Evolutionary conservation across 108 stramenopile genomes (phyloP).

Genomic region (Nitzschia putrida): DNA sequence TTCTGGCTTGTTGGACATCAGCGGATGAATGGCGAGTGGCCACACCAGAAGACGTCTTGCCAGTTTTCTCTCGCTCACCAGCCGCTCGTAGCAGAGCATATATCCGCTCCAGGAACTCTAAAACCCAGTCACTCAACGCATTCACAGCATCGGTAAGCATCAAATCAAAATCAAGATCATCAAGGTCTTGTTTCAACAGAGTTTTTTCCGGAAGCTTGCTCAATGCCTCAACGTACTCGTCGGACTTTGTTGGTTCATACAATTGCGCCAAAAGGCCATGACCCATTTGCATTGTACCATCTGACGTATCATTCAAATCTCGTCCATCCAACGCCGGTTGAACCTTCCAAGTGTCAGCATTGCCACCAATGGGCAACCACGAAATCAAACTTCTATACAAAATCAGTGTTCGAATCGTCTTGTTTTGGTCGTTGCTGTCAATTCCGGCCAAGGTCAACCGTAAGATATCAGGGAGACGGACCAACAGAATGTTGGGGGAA

Average conservation of each 20-base stretch:
- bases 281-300: constrained; percentile 58
- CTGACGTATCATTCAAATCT: constrained; percentile 8
- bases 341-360: constrained; percentile 29
- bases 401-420: constrained; percentile 82
- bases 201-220: constrained; percentile 61
- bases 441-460: constrained; percentile 82
- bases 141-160: constrained; percentile 65
- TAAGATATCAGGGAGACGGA: constrained; percentile 73
- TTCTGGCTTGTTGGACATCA: constrained; percentile 76
- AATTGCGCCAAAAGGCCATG: constrained; percentile 48
- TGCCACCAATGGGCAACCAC: constrained; percentile 80
- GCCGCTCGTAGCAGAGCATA: constrained; percentile 77
- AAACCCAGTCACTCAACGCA: constrained; percentile 79
- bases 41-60: constrained; percentile 66
- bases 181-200: constrained; percentile 49
- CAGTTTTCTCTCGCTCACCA: constrained; percentile 80
- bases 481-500: constrained; percentile 59
- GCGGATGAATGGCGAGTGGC: constrained; percentile 72
- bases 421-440: constrained; percentile 90
- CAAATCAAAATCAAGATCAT: constrained; percentile 33
- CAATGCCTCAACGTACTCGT: constrained; percentile 57
- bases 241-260: constrained; percentile 39
- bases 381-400: constrained; percentile 78
- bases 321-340: neutral
- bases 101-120: constrained; percentile 82